phyloP scores from a whole-genome alignment of 2,329 filamentous ascomycete species.

The Penicillium sp. region DNA sequence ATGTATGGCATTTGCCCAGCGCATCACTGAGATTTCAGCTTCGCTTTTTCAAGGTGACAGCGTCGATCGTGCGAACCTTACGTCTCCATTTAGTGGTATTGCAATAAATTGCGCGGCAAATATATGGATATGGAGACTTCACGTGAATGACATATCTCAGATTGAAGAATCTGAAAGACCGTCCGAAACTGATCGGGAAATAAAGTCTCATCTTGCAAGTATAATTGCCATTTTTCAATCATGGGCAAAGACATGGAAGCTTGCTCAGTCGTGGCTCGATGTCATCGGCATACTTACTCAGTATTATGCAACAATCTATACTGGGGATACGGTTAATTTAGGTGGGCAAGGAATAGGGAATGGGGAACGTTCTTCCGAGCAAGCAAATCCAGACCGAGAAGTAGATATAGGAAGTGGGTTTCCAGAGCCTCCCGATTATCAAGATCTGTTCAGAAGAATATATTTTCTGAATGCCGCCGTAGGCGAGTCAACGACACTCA shows the following conservation, averaged over 20 bases:
- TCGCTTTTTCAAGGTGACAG: conserved; percentile 1
- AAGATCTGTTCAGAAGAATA: background rate
- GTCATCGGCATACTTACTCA: background rate
- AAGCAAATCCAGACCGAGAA: background rate
- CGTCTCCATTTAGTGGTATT: background rate
- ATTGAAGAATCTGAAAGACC: background rate
- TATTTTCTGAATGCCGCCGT: conserved; percentile 2
- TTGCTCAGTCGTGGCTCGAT: background rate
- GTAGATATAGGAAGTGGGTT: background rate
- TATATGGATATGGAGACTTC: background rate
- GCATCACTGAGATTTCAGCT: background rate
- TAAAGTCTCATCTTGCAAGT: background rate
- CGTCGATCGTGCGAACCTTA: background rate
- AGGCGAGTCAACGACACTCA: background rate
- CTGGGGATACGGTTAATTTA: background rate
- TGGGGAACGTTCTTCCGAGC: background rate
- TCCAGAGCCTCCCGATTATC: background rate
- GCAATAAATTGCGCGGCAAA: conserved; percentile 3
- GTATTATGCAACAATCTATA: background rate
- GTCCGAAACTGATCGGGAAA: background rate
- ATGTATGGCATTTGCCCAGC: background rate
- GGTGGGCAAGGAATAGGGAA: background rate
- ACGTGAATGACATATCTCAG: background rate
- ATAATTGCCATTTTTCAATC: background rate
- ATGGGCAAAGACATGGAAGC: conserved; percentile 3